Percentiles rank a stretch among this genome's conserved stretches.
These are phyloP conservation scores for Spathaspora arborariae DNA, from an alignment of 805 yeast species.

Conservation along the genomic window DNA sequence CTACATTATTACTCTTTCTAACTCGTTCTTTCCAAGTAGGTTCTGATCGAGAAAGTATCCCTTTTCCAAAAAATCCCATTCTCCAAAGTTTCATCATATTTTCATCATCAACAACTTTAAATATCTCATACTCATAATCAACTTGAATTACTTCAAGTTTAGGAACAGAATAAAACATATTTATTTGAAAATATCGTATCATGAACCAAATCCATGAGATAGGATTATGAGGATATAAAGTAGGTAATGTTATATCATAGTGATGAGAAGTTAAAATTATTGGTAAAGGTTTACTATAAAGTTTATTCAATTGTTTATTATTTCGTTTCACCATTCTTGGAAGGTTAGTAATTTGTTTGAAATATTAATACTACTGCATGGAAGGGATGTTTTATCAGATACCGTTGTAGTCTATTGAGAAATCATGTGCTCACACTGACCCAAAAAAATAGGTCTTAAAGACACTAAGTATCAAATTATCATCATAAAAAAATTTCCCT, in stretches of 20 bases:
- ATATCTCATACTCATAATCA: slow-evolving; percentile 22
- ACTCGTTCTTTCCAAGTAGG: slow-evolving; percentile 86
- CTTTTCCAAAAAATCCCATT: slow-evolving; percentile 92
- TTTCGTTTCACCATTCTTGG: slow-evolving; percentile 30
- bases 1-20: slow-evolving; percentile 45
- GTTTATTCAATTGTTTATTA: slow-evolving; percentile 24
- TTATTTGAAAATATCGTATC: slow-evolving; percentile 25
- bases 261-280: slow-evolving; percentile 35
- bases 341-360: slow-evolving; percentile 11
- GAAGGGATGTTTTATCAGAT: slow-evolving; percentile 53
- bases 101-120: slow-evolving; percentile 37
- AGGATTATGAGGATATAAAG: slow-evolving; percentile 61
- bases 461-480: slow-evolving; percentile 16
- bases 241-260: slow-evolving; percentile 44
- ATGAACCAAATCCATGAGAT: slow-evolving; percentile 54
- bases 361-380: background rate
- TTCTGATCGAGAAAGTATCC: slow-evolving; percentile 82
- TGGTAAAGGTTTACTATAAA: slow-evolving; percentile 55
- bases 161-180: slow-evolving; percentile 22
- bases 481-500: slow-evolving; percentile 11
- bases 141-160: slow-evolving; percentile 18
- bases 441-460: slow-evolving; percentile 21
- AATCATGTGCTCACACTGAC: slow-evolving; percentile 65
- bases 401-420: slow-evolving; percentile 96
- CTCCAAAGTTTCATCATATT: slow-evolving; percentile 68